Evolutionary conservation across 768 basidiomycete genomes (phyloP).

Genomic region (Candolleomyces efflorescens): DNA sequence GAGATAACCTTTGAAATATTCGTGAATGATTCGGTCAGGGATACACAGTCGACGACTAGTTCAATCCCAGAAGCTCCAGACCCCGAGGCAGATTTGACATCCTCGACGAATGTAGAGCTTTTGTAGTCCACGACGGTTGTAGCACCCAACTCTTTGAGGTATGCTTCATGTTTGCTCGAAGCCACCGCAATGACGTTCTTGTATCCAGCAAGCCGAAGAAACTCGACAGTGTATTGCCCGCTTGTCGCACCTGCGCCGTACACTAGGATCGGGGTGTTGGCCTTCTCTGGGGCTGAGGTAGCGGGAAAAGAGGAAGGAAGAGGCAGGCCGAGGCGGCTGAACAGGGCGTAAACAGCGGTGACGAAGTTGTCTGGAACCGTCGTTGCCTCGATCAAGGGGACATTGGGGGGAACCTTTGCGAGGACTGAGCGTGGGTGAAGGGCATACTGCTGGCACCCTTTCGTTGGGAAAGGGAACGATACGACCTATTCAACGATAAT

Average conservation of each 20-base stretch:
- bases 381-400: slow-evolving; percentile 32
- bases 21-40: slow-evolving; percentile 31
- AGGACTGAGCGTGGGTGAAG: background rate
- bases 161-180: slow-evolving; percentile 32
- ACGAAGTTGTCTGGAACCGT: slow-evolving; percentile 41
- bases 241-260: slow-evolving; percentile 41
- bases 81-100: slow-evolving; percentile 16
- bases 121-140: slow-evolving; percentile 37
- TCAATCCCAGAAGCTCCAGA: slow-evolving; percentile 5
- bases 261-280: slow-evolving; percentile 33
- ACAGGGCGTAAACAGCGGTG: slow-evolving; percentile 36
- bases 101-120: slow-evolving; percentile 28
- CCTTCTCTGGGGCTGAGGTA: slow-evolving; percentile 26
- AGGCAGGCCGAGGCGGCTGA: slow-evolving; percentile 34
- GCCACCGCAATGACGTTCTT: slow-evolving; percentile 39
- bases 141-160: slow-evolving; percentile 37
- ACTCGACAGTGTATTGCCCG: slow-evolving; percentile 33
- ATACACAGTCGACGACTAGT: slow-evolving; percentile 35
- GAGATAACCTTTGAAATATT: slow-evolving; percentile 33
- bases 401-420: slow-evolving; percentile 34
- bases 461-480: no score
- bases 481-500: no score
- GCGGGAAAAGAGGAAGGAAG: slow-evolving; percentile 14
- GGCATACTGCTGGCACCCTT: no score
- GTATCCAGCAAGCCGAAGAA: slow-evolving; percentile 41